Base-by-base conservation (phyloP, 2,329 filamentous ascomycete genomes). In the Claviceps citrina region DNA sequence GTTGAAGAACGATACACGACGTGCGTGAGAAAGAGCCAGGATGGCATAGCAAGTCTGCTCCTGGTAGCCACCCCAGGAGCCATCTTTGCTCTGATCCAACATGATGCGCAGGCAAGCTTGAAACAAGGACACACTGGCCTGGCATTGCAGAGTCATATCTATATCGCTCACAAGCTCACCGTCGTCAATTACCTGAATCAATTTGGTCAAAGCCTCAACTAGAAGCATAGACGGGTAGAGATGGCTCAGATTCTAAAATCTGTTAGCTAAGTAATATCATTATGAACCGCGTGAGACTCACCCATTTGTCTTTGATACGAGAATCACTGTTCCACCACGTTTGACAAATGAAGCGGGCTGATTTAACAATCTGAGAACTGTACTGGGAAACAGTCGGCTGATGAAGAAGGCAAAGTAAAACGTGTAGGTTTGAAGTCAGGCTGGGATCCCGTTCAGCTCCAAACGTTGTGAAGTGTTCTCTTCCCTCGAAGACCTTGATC, bases 221-320 rank as follows among this genome's bases (percentile, higher is more conserved):
- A 46, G n/a, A 4, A 46, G 39, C n/a, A 46, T 18, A 5, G 43
- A 38, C 16, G 45, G 43, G 26, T 46, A 46, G 4, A 46, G 43
- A 30, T 46, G 24, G 15, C 41, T 41, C 13, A 31, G 27, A 24
- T 44, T 40, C 43, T 44, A 27, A 12, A 12, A 25, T 26, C 6
- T 6, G 30, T 35, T 18, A 32, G 37, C 22, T n/a, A 13, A 9
- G 3, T 12, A 26, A 5, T 3, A 9, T 18, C 3, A 4, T 10
- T 15, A 13, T 22, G 2, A 15, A 34, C 4, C 4, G 7, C 10
- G 28, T 7, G 22, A 19, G 7, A 39, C 44, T 16, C 32, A 46
- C 43, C 47, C 45, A 47, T 43, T 49, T 47, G 40, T 47, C 47
- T 26, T 44, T 39, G 12, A 44, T 28, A 8, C 28, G 37, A 13